Evolutionary conservation across 768 basidiomycete genomes (phyloP), one percentile per base, ranked within the genome.

Genomic region (Gloeostereum incarnatum): DNA sequence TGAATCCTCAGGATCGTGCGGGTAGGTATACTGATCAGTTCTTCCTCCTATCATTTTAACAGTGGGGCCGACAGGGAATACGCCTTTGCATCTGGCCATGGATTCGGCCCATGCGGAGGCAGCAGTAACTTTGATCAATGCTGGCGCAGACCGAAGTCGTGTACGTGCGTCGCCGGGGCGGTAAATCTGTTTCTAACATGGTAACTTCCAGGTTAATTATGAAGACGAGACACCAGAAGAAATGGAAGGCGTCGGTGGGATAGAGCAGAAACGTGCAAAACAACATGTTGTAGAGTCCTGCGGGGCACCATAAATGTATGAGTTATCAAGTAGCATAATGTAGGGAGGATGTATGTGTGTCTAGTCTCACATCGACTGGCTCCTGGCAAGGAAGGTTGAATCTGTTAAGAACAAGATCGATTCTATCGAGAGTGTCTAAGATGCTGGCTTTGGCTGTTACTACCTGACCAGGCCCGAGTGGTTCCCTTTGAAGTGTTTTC

Each of bases 11-110:
- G 36, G 89, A 90, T 67, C 75, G 85, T 37, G 64, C 85, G 33
- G 83, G 85, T 84, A 53, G 53, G 58, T 55, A 41, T 26, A 35
- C 47, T 45, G 23, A 26, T 17, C 6, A 8, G 17, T 9, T 27
- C 14, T 21, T 33, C 11, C 31, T 6, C 21, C 14, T 22, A 8
- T 17, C 27, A 19, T 20, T n/a, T 22, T 19, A 19, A 40, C 29
- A 34, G 13, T 41, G 20, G 42, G 35, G 31, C 49, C 49, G 40
- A 38, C 51, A 87, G 93, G 94, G 36, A 96, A 97, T 53, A 97
- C 96, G 2, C 91, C 96, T 2, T 64, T 99, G 25, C 96, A 99
- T 68, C 75, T 99, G 22, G 93, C 94, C 13, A 85, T 99, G 82
- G 94, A 99, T 51, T 91, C 87, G 38, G 94, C 82, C 13, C 87